Evolutionary conservation across 106 monocot genomes (phyloP).

Genomic region (Allium sativum): DNA sequence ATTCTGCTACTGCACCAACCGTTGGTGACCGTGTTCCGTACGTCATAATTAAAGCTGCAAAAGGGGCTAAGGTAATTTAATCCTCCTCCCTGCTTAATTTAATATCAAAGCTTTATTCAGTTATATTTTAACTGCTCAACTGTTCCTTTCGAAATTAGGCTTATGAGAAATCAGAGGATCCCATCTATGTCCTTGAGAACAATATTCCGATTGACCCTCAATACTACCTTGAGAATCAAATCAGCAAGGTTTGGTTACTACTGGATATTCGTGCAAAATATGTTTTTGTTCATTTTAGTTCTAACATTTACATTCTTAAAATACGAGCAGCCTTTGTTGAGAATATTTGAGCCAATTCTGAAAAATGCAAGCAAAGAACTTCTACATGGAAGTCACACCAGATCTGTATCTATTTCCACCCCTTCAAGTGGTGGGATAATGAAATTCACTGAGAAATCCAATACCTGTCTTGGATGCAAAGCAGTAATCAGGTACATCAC

Average conservation of each 20-base stretch:
- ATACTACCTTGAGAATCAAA: constrained; percentile 98
- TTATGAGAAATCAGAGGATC: constrained; percentile 98
- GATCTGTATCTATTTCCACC: constrained; percentile 89
- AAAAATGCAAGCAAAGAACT: constrained; percentile 96
- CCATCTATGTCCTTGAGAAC: constrained; percentile 94
- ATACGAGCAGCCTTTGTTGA: constrained; percentile 68
- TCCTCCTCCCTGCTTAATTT: not conserved
- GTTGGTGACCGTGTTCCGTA: constrained; percentile 99
- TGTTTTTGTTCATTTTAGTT: not conserved
- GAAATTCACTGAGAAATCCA: constrained; percentile 91
- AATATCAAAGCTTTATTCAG: no score
- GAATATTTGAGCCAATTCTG: constrained; percentile 98
- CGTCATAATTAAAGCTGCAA: constrained; percentile 97
- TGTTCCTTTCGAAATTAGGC: constrained; percentile 31
- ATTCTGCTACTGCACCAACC: constrained; percentile 96
- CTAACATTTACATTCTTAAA: not conserved
- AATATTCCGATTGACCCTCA: constrained; percentile 97
- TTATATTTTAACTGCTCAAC: no score
- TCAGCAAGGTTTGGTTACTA: constrained; percentile 64
- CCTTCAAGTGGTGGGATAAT: constrained; percentile 95
- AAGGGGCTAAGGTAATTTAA: constrained; percentile 90
- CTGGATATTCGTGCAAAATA: not conserved
- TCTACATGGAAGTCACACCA: constrained; percentile 94
- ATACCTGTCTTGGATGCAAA: constrained; percentile 91
- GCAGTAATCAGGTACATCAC: constrained; percentile 59